Base-by-base conservation (phyloP, 129 eudicot species). In the Flaveria ramosissima region DNA sequence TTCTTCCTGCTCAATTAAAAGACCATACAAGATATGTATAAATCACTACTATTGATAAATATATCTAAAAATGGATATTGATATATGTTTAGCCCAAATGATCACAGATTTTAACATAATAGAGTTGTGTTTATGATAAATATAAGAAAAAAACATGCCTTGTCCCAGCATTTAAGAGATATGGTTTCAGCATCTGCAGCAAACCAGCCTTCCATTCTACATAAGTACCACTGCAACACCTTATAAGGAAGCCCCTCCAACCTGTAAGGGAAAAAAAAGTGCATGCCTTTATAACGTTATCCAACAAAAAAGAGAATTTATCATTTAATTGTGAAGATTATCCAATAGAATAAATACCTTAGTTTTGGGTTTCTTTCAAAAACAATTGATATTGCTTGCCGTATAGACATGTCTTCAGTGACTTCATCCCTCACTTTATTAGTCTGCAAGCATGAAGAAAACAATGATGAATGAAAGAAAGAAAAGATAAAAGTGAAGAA, bases 141-240 rank as follows among this genome's bases (percentile, higher is more conserved):
- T 41, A 50, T 15, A 73, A 45, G 30, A 12, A 42, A 30, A 56
- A 78, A 70, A 46, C 76, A 66, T 81, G 83, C 99, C 97, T 92
- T 77, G 51, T 95, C 99, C 99, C 99, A 95, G 83, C 89, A 52
- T 82, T 89, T 88, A 62, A 95, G 90, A 9, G 99, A 95, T 6
- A 95, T 95, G 15, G 94, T 91, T 71, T 95, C 99, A 53, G 99
- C 94, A 86, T 95, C 99, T 19, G 99, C 96, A 62, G 99, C 97
- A 85, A 95, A 95, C 99, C 99, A 95, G 66, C 97, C 99, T 79
- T 95, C 99, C 99, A 95, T 92, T 88, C 99, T 84, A 86, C 99
- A 95, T 46, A 95, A 85, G 87, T 95, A 95, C 99, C 99, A 95
- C 83, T 95, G 99, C 74, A 95, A 80, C 64, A 95, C 99, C 87